These are phyloP conservation scores for Xerocomellus intermedius DNA, from an alignment of 768 basidiomycete genomes.

Conservation along the genomic window DNA sequence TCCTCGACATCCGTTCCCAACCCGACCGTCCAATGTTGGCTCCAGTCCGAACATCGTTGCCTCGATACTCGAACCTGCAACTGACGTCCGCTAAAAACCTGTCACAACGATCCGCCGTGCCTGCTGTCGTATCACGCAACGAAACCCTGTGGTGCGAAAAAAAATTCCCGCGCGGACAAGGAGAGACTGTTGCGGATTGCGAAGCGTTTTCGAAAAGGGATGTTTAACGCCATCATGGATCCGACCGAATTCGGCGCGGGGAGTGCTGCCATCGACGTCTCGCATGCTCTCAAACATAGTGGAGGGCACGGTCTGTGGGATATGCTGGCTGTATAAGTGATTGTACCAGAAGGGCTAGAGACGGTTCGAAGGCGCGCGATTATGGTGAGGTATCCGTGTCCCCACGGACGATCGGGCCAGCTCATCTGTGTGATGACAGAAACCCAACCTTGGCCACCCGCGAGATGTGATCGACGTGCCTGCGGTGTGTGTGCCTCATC, in stretches of 20 bases:
- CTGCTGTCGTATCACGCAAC: constrained; percentile 64
- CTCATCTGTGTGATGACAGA: constrained; percentile 33
- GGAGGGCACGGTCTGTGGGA: constrained; percentile 75
- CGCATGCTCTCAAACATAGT: constrained; percentile 65
- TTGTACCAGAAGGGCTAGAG: constrained; percentile 42
- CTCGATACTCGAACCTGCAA: constrained; percentile 50
- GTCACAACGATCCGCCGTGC: constrained; percentile 84
- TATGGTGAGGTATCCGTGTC: constrained; percentile 45
- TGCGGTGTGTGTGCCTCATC: constrained; percentile 70
- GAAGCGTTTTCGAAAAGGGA: constrained; percentile 66
- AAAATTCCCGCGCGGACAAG: constrained; percentile 67
- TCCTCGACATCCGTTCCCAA: constrained; percentile 56
- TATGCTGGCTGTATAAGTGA: constrained; percentile 31
- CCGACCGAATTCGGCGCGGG: constrained; percentile 66
- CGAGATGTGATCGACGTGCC: constrained; percentile 57
- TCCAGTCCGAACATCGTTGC: constrained; percentile 58
- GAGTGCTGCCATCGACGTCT: constrained; percentile 60
- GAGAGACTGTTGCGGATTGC: constrained; percentile 73
- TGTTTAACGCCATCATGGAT: constrained; percentile 70
- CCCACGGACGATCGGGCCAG: no score
- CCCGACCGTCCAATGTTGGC: not conserved
- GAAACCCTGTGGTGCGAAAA: no score
- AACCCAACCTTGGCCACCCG: constrained; percentile 46
- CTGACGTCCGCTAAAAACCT: constrained; percentile 79
- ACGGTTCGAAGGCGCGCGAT: constrained; percentile 39